Evolutionary conservation across 176 grass and related monocot genomes (phyloP), one percentile per base, ranked within the genome.

Genomic region (Bonia amplexicaulis): DNA sequence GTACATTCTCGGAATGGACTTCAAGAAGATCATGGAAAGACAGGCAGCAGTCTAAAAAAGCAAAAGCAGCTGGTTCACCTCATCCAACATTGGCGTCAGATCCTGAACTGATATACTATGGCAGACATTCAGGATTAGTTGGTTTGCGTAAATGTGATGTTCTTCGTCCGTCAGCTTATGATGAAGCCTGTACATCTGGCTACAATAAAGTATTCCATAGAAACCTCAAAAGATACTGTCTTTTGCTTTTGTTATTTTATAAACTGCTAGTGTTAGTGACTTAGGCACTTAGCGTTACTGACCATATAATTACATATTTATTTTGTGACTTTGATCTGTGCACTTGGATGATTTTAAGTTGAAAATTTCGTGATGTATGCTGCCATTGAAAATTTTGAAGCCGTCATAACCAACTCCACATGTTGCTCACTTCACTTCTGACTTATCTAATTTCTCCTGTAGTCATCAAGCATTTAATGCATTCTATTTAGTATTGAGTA

Each of bases 61-160:
- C 76, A 80, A 84, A 79, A 89, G 86, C 69, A 72, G 39, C 66
- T 9, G 73, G 51, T 93, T 82, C 79, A 87, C 57, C 66, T 66
- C 81, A 86, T 29, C 78, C 67, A 68, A 44, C 74, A 69, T 77
- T 73, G 77, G 81, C 80, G 90, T 79, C 82, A 8, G 89, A 93
- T 80, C 96, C 93, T 25, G 96, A 98, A 66, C 87, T 98, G 44
- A 90, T 98, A 87, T 98, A 90, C 88, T 98, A 98, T 89, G 96
- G 96, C 63, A 92, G 85, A 81, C 71, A 95, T 84, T 98, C 96
- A 70, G 96, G 96, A 81, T 83, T 98, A 84, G 85, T 93, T 85
- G 93, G 89, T 58, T 76, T 93, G 49, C 53, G 71, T 51, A 98
- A 91, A 91, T 85, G 73, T 66, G 81, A 89, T 75, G 70, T 90